A percentile compares a stretch with the other conserved stretches of the same genome.
Evolutionary conservation across 2,329 filamentous ascomycete species (phyloP).

Genomic region (Ophiostoma sp.): DNA sequence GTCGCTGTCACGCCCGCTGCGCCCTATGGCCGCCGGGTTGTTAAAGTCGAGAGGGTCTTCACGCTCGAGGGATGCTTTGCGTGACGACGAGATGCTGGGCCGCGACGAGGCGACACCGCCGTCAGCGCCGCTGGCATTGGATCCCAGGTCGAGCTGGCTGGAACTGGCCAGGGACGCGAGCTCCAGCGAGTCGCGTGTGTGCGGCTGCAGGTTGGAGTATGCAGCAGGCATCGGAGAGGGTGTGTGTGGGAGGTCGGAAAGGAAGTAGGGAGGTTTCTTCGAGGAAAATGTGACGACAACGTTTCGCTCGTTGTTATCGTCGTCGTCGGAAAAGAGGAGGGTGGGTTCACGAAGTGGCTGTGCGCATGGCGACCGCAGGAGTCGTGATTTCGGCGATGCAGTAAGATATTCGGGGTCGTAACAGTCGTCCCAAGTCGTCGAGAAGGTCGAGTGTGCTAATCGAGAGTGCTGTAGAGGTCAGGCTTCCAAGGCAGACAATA

Average conservation of each 20-base stretch:
- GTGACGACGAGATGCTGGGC: conserved; percentile 89
- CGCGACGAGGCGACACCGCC: conserved; percentile 70
- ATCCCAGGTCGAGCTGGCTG: conserved; percentile 60
- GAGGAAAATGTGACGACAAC: not conserved
- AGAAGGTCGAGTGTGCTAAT: not conserved
- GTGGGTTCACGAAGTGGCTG: not conserved
- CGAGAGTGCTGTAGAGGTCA: not conserved
- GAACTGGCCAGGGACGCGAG: conserved; percentile 92
- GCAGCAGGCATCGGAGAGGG: conserved; percentile 40
- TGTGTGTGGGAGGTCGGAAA: not conserved
- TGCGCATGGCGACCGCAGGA: not conserved
- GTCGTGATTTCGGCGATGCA: not conserved
- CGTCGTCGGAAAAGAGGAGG: not conserved
- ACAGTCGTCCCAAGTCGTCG: not conserved
- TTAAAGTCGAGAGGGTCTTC: conserved; percentile 74
- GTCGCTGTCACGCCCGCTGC: conserved; percentile 31
- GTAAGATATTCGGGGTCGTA: not conserved
- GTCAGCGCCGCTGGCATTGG: conserved; percentile 62
- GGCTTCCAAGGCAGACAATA: not conserved
- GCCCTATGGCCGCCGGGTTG: conserved; percentile 49
- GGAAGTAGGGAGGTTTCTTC: not conserved
- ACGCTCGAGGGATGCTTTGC: conserved; percentile 82
- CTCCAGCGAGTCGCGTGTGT: conserved; percentile 86
- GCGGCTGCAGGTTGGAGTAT: conserved; percentile 48
- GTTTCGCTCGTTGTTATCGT: not conserved